These are phyloP conservation scores for Euptelea pleiosperma DNA, from an alignment of 164 flowering plant species.

Conservation along the genomic window DNA sequence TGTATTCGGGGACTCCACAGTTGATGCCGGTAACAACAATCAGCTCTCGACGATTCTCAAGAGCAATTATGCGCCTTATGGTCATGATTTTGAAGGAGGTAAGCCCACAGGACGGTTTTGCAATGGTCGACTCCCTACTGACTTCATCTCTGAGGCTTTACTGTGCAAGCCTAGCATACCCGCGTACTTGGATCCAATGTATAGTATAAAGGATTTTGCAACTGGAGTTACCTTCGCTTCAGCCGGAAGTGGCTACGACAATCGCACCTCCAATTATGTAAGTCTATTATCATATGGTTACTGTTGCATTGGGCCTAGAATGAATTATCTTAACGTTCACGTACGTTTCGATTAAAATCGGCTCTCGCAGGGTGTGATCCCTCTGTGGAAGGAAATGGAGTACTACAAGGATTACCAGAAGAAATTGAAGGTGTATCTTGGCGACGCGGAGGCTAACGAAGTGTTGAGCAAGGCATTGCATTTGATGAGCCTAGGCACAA, in stretches of 20 bases:
- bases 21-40: constrained; percentile 75
- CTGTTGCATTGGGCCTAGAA: no score
- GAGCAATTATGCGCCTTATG: constrained; percentile 67
- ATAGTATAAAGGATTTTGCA: constrained; percentile 45
- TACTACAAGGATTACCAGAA: no score
- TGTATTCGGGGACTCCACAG: constrained; percentile 76
- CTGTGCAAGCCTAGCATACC: constrained; percentile 51
- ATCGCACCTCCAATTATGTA: constrained; percentile 60
- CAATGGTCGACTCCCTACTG: constrained; percentile 34
- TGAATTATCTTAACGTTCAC: no score
- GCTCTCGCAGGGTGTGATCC: constrained; percentile 53
- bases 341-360: no score
- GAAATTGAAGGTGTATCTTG: no score
- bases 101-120: constrained; percentile 61
- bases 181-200: constrained; percentile 62
- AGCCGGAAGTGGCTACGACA: constrained; percentile 72
- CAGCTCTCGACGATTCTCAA: constrained; percentile 38
- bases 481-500: no score
- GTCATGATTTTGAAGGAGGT: constrained; percentile 49
- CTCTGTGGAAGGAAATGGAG: no score
- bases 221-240: constrained; percentile 75
- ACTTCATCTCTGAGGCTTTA: constrained; percentile 56
- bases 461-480: no score
- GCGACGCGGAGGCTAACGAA: no score
- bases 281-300: no score